Evolutionary conservation across 176 grass and related monocot genomes (phyloP).

Genomic region (Oryza officinalis): DNA sequence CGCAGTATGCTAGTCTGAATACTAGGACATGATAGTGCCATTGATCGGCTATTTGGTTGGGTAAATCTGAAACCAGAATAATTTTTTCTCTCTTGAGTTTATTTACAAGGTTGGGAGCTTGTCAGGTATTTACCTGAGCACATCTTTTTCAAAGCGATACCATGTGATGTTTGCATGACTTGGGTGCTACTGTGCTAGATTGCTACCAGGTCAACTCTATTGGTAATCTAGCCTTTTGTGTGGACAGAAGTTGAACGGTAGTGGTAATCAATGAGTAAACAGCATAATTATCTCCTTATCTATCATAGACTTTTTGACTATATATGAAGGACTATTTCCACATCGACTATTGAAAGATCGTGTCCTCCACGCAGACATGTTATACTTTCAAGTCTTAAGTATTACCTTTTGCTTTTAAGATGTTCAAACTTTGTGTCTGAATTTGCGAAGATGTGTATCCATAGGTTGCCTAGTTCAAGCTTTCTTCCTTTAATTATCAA

Average conservation of each 20-base stretch:
- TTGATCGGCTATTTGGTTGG: too few species aligned
- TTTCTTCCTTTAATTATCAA: too few species aligned
- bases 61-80: too few species aligned
- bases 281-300: neutral
- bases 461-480: too few species aligned
- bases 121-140: neutral
- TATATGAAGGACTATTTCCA: neutral
- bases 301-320: neutral
- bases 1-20: neutral
- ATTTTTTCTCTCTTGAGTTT: neutral
- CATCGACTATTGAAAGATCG: neutral
- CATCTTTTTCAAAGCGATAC: neutral
- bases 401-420: too few species aligned
- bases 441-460: too few species aligned
- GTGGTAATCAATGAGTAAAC: neutral
- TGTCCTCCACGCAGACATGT: too few species aligned
- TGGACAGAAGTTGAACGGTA: neutral
- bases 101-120: neutral
- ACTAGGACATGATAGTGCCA: neutral
- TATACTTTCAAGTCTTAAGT: too few species aligned
- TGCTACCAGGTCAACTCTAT: neutral
- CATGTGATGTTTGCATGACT: too few species aligned
- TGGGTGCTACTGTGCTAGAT: too few species aligned
- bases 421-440: too few species aligned
- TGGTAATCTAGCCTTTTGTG: neutral